phyloP scores from a whole-genome alignment of 2,329 filamentous ascomycete species.

The Xylogone sp. region DNA sequence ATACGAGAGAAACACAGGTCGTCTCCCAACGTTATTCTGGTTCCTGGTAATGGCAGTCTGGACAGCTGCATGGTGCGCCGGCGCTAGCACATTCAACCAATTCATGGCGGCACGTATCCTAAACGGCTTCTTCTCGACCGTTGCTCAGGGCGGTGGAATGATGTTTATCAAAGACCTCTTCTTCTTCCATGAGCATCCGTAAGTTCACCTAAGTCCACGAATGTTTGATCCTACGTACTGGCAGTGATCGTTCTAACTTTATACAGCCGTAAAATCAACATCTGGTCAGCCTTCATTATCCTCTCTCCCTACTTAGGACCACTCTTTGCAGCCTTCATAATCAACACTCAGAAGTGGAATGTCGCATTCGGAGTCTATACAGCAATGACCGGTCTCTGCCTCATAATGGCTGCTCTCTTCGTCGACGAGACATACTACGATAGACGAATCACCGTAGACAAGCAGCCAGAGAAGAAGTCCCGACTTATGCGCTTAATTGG shows the following conservation, averaged over 20 bases:
- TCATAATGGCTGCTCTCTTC: slow-evolving; percentile 36
- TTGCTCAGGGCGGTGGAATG: slow-evolving; percentile 32
- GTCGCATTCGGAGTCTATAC: slow-evolving; percentile 45
- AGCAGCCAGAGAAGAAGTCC: slow-evolving; percentile 31
- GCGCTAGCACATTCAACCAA: slow-evolving; percentile 7
- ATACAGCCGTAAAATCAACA: slow-evolving; percentile 27
- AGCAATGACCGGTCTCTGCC: slow-evolving; percentile 37
- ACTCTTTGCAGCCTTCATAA: slow-evolving; percentile 24
- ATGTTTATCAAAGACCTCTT: slow-evolving; percentile 56
- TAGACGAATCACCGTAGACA: slow-evolving; percentile 31
- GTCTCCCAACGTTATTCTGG: slow-evolving; percentile 27
- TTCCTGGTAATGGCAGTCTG: slow-evolving; percentile 8
- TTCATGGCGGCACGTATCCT: slow-evolving; percentile 12
- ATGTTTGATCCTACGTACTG: neutral
- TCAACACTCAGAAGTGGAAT: slow-evolving; percentile 38
- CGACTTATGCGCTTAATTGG: slow-evolving; percentile 23
- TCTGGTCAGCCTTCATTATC: slow-evolving; percentile 40
- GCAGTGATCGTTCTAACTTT: neutral
- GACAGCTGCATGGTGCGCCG: slow-evolving; percentile 10
- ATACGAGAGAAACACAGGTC: neutral
- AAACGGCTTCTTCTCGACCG: slow-evolving; percentile 23
- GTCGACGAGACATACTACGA: slow-evolving; percentile 49
- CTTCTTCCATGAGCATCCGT: slow-evolving; percentile 50
- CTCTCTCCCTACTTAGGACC: slow-evolving; percentile 43
- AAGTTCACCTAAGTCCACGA: neutral